Conservation (phyloP, 352 stramenopile genomes). For the Globisporangium apiculatum region DNA sequence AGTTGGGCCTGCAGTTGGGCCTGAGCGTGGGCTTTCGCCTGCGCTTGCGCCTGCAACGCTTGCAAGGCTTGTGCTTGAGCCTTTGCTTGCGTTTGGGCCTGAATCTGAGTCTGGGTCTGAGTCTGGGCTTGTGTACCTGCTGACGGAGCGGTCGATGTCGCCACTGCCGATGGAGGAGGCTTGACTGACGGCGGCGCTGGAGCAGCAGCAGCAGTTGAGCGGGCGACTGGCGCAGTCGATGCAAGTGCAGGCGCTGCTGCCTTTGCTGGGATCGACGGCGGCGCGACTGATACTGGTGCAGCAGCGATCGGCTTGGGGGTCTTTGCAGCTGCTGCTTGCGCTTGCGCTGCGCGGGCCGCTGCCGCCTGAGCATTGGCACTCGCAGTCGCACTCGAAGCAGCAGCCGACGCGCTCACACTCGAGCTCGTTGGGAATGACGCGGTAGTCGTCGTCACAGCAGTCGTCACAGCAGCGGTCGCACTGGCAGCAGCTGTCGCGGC, state of each 20-base stretch:
- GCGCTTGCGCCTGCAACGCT: not conserved
- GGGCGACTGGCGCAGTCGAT: not conserved
- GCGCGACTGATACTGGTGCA: constrained; percentile 6
- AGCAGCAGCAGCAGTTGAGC: not conserved
- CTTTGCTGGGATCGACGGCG: constrained; percentile 18
- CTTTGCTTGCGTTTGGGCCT: constrained; percentile 5
- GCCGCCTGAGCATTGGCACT: no score
- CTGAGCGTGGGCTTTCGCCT: not conserved
- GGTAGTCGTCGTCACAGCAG: constrained; percentile 6
- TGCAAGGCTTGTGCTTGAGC: constrained; percentile 3
- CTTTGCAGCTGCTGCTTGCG: constrained; percentile 13
- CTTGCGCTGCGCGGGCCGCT: not conserved
- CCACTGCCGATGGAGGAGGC: constrained; percentile 3
- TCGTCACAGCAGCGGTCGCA: not conserved
- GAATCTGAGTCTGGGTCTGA: constrained; percentile 1
- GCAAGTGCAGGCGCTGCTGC: constrained; percentile 2
- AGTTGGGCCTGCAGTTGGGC: constrained; percentile 1
- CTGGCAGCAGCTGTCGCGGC: not conserved
- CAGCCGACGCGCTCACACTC: not conserved
- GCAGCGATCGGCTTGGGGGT: constrained; percentile 20
- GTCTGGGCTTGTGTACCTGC: constrained; percentile 1
- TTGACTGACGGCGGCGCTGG: constrained; percentile 1
- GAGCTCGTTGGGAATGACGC: constrained; percentile 1
- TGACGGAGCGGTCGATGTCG: constrained; percentile 6
- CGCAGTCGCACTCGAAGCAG: not conserved